These are phyloP conservation scores for Aschersonia sp. DNA, from an alignment of 2,329 filamentous ascomycete genomes.

Conservation along the genomic window DNA sequence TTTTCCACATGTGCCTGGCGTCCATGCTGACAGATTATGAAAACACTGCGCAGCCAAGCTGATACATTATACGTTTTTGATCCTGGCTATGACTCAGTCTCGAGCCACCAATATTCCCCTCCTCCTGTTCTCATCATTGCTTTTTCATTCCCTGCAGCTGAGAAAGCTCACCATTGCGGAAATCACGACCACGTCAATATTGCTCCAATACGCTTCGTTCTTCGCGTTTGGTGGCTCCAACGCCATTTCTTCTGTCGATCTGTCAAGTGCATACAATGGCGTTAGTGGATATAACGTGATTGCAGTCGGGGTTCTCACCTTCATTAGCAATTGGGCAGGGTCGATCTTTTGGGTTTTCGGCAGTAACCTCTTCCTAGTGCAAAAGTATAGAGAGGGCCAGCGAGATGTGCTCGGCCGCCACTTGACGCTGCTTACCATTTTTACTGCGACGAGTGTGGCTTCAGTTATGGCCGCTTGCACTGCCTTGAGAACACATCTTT, in stretches of 20 bases:
- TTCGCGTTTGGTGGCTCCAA: conserved; percentile 88
- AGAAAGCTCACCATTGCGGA: conserved; percentile 37
- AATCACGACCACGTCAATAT: conserved; percentile 53
- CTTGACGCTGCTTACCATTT: conserved; percentile 52
- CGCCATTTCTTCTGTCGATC: conserved; percentile 86
- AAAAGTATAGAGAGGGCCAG: conserved; percentile 12
- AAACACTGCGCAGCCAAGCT: conserved; percentile 16
- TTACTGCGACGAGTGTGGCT: conserved; percentile 47
- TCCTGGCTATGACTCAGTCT: conserved; percentile 79
- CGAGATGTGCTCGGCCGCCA: conserved; percentile 31
- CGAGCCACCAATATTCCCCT: conserved; percentile 74
- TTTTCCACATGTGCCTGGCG: background rate
- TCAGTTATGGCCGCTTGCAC: conserved; percentile 86
- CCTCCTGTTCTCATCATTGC: conserved; percentile 57
- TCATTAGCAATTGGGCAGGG: conserved; percentile 81
- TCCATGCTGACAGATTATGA: background rate
- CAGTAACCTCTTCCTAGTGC: conserved; percentile 43
- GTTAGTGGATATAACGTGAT: conserved; percentile 65
- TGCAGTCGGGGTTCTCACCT: conserved; percentile 73
- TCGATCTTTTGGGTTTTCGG: conserved; percentile 75
- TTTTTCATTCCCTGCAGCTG: conserved; percentile 33
- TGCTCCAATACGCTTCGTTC: conserved; percentile 72
- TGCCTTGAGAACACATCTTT: conserved; percentile 70
- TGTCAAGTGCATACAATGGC: conserved; percentile 92
- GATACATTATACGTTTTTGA: conserved; percentile 55